Evolutionary conservation across 2,329 filamentous ascomycete genomes (phyloP), one percentile per base, ranked within the genome.

Genomic region (Alternaria sp.): DNA sequence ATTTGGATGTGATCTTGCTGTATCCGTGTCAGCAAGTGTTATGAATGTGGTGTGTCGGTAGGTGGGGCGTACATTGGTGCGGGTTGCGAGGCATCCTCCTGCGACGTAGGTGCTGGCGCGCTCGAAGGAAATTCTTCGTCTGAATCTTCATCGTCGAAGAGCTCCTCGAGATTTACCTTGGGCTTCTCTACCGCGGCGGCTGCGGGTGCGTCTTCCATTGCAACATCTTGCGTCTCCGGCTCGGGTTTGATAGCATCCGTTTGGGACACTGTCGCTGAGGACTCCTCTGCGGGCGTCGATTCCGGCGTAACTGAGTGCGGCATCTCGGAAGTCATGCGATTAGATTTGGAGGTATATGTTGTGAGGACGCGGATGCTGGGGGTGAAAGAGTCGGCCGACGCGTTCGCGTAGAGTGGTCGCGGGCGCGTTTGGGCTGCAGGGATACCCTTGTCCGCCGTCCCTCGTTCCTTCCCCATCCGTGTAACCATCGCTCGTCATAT

Each of bases 81-180:
- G 67, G 83, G 77, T 44, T 74, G 76, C 52, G 78, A 75, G 56
- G 75, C 61, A 55, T 80, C 71, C 69, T 82, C 75, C 67, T 83
- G 75, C 59, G 82, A 78, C 55, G 83, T 83, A 26, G 80, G 73
- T 36, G 80, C 79, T 21, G 82, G 79, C n/a, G 82, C 83, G 65
- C 84, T 87, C 6, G 86, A 88, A 6, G 85, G 80, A 69, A 87
- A 89, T 61, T 89, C 87, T 36, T 86, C 84, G 52, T 89, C 86
- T 46, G 81, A 80, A 51, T 87, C 86, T 40, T 86, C 86, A 62
- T 85, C 84, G 66, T 87, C 83, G 70, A 90, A 89, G 56, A 90
- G 81, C 57, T 88, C 86, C 66, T 89, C 87, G 17, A 90, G 68
- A 71, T 79, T 72, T 65, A 80, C 71, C 77, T 79, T 73, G 52